Evolutionary conservation across 768 basidiomycete genomes (phyloP), one percentile per base, ranked within the genome.

Genomic region (Suillus sp.): DNA sequence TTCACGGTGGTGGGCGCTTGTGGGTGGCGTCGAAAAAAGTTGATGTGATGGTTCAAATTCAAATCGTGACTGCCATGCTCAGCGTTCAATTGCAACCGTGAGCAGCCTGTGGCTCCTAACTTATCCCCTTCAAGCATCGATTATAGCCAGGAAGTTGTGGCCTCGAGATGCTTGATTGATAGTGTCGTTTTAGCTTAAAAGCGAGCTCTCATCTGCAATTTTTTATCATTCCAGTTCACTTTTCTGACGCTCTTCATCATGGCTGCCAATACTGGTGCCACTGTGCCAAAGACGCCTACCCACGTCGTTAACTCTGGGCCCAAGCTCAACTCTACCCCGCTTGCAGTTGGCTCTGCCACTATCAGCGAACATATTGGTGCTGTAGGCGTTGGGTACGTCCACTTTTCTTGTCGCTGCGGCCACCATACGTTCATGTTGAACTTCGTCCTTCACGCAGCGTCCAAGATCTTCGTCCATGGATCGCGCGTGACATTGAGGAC

Each of bases 311-410:
- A 34, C 6, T 16, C 55, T 30, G 14, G 2, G 1, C 4, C 45
- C 1, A 2, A 51, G 16, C n/a, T 38, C 34, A 58, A 61, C 2
- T 37, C 51, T 11, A 61, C 51, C 48, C 60, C 53, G 2, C 54
- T 20, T 35, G 51, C 60, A 20, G 10, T 35, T 14, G 60, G 60
- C 16, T n/a, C 50, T 20, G 51, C 60, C 8, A 22, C 14, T 2
- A 11, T 38, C 11, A 61, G 60, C 53, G 51, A 61, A 37, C 9
- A n/a, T 20, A 56, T 61, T 7, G 4, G 47, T 35, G 6, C 47
- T n/a, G 16, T 54, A 34, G 60, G 51, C 3, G 34, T 16, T 5
- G 7, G 13, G 45, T 51, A 10, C 10, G 22, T 53, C 7, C 7
- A 20, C 5, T 3, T 51, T 51, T 10, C 14, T 18, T 25, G 3